phyloP scores from a whole-genome alignment of 768 basidiomycete genomes.

The Lactifluus pinguis region DNA sequence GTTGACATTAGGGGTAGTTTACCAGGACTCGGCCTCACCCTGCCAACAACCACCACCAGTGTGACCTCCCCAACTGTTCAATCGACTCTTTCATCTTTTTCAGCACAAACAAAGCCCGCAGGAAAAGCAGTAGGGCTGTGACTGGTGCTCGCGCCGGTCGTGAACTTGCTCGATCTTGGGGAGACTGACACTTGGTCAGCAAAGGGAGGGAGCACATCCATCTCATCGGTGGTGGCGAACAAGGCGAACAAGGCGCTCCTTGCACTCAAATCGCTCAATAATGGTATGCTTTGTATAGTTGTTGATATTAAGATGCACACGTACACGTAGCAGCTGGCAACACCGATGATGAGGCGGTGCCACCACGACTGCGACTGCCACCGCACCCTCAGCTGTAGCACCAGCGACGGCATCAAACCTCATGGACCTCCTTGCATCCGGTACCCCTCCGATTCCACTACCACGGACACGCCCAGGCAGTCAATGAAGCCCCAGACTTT shows the following conservation, averaged over 20 bases:
- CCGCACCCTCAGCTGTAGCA: slow-evolving; percentile 18
- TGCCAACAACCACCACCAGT: slow-evolving; percentile 33
- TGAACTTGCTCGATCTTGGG: slow-evolving; percentile 73
- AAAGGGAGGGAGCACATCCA: not conserved
- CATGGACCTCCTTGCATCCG: slow-evolving; percentile 3
- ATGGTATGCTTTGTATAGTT: slow-evolving; percentile 17
- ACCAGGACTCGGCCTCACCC: slow-evolving; percentile 22
- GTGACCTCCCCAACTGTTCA: slow-evolving; percentile 26
- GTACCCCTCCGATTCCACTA: not conserved
- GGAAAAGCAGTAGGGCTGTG: slow-evolving; percentile 37
- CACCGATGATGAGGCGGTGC: slow-evolving; percentile 69
- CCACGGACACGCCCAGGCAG: not conserved
- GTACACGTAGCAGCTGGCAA: not conserved
- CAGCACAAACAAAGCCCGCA: slow-evolving; percentile 16
- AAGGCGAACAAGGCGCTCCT: slow-evolving; percentile 53
- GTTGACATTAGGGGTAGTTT: no score
- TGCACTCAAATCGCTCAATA: slow-evolving; percentile 26
- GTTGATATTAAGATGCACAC: not conserved
- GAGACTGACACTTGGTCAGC: slow-evolving; percentile 47
- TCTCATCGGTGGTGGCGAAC: slow-evolving; percentile 26
- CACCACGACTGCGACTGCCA: slow-evolving; percentile 43
- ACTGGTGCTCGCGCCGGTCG: slow-evolving; percentile 30
- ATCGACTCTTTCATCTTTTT: slow-evolving; percentile 24
- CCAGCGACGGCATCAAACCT: not conserved
- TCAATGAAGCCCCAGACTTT: slow-evolving; percentile 2